Conservation (phyloP, 805 yeast species). For the Candida pseudoglaebosa region DNA sequence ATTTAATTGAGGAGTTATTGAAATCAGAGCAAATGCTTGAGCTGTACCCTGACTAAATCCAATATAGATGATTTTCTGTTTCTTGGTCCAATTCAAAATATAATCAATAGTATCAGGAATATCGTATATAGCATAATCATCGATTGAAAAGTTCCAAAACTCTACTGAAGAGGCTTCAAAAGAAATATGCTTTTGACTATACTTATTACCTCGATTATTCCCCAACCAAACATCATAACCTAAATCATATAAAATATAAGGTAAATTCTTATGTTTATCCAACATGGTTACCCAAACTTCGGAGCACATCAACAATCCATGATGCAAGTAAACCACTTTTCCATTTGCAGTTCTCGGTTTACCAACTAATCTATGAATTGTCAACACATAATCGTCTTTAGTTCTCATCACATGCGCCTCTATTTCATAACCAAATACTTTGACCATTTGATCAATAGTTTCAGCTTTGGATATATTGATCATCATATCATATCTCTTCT, state of each 20-base stretch:
- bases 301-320: conserved; percentile 85
- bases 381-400: conserved; percentile 69
- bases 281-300: conserved; percentile 65
- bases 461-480: conserved; percentile 42
- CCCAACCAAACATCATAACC: conserved; percentile 97
- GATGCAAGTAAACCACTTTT: conserved; percentile 75
- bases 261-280: conserved; percentile 45
- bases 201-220: conserved; percentile 58
- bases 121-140: conserved; percentile 88
- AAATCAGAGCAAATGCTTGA: conserved; percentile 81
- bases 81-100: conserved; percentile 49
- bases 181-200: conserved; percentile 68
- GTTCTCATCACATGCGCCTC: conserved; percentile 80
- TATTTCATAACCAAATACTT: conserved; percentile 60
- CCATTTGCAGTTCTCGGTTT: conserved; percentile 13
- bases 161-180: conserved; percentile 32
- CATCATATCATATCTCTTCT: conserved; percentile 26
- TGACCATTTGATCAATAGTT: conserved; percentile 63
- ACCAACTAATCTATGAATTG: conserved; percentile 59
- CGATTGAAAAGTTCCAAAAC: conserved; percentile 90
- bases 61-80: conserved; percentile 54
- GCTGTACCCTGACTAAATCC: conserved; percentile 96
- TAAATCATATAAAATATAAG: conserved; percentile 68
- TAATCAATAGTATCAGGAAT: conserved; percentile 81
- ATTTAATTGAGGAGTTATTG: conserved; percentile 62